Base-by-base conservation (phyloP, 352 stramenopile genomes). In the Pythium myriotylum region DNA sequence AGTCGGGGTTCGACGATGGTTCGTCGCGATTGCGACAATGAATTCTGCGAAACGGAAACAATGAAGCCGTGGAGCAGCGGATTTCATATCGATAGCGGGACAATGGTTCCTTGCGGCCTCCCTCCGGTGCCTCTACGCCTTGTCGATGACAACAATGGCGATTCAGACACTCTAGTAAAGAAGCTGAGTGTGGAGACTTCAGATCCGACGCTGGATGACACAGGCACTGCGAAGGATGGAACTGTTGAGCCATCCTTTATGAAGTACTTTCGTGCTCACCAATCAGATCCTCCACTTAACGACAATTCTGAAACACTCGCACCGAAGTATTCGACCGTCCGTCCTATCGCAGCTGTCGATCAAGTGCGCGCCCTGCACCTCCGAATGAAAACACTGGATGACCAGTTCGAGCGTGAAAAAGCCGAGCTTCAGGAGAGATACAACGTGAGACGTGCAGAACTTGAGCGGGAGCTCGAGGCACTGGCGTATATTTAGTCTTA, bases 181-280 rank as follows among this genome's bases (percentile, higher is more conserved):
- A 61, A 59, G 49, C 17, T 49, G 10, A 23, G 19, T 16, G 5
- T 35, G 29, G 35, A 20, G 32, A 49, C 22, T 19, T 35, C 24
- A 29, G 51, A 62, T 27, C 52, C 62, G n/a, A 58, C 49, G 1
- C 12, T 54, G n/a, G 62, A 59, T 20, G 47, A 55, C 9, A 19
- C 41, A 0, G 24, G 43, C 3, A n/a, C 22, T 23, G 16, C 14
- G 16, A 29, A 20, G 26, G 49, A 3, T 16, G 5, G 8, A 20
- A 67, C 54, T 17, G 54, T 53, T 12, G 76, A 93, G 64, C 82
- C 84, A 27, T 89, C 84, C 19, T 93, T 93, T 66, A 93, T 93
- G 80, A 91, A 89, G 50, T 93, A 91, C 66, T 91, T 93, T 63
- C 74, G 81, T 26, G 53, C 48, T 12, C 65, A 81, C 41, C 73